A percentile compares a stretch with the other conserved stretches of the same genome.
Evolutionary conservation across 1,284 basidiomycete genomes (phyloP).

Genomic region (Vanrija sp.): DNA sequence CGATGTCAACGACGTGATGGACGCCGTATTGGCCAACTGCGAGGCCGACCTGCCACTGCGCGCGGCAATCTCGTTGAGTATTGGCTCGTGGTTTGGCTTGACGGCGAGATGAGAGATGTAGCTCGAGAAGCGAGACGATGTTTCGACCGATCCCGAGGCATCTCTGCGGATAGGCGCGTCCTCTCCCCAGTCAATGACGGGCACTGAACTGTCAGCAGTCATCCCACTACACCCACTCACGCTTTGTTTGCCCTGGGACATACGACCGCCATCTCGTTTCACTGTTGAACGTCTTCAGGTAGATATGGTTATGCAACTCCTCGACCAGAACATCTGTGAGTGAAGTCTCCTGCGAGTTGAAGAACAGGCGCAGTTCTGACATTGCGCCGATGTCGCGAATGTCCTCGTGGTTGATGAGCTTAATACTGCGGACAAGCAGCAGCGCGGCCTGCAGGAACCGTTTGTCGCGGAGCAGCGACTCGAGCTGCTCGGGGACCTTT

Average conservation of each 20-base stretch:
- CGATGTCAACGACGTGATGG: constrained; percentile 46
- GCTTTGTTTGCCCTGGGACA: constrained; percentile 65
- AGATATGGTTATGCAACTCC: constrained; percentile 95
- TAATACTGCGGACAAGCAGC: constrained; percentile 80
- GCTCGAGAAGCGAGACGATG: constrained; percentile 49
- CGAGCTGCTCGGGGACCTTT: constrained; percentile 84
- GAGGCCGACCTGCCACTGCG: not conserved
- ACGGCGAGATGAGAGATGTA: constrained; percentile 69
- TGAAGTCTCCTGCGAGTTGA: constrained; percentile 79
- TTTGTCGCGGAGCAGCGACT: constrained; percentile 94
- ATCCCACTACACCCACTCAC: constrained; percentile 32
- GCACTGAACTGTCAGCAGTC: constrained; percentile 10
- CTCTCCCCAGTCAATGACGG: constrained; percentile 2
- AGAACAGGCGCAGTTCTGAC: constrained; percentile 80
- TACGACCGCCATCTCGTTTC: constrained; percentile 88
- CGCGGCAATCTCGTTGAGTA: constrained; percentile 35
- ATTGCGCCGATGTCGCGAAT: constrained; percentile 93
- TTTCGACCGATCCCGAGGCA: no score
- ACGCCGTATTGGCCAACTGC: constrained; percentile 5
- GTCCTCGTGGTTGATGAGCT: constrained; percentile 85
- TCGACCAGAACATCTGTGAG: constrained; percentile 89
- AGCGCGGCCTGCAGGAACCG: constrained; percentile 84
- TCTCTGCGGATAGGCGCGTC: no score
- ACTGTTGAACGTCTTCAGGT: constrained; percentile 94
- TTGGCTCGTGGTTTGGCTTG: constrained; percentile 70